These are phyloP conservation scores for Populus alba DNA, from an alignment of 345 rosid species.

Conservation along the genomic window DNA sequence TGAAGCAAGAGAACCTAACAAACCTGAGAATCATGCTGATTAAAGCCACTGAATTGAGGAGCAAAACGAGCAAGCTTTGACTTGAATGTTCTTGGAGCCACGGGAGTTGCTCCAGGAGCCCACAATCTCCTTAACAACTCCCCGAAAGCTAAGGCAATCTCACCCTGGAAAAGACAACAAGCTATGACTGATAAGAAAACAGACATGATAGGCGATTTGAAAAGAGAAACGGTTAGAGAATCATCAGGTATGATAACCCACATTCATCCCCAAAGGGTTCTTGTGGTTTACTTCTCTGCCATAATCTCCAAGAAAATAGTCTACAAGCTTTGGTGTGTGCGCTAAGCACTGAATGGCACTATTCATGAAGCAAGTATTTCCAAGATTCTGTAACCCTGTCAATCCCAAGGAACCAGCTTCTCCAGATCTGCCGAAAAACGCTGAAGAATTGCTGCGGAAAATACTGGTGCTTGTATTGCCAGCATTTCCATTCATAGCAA, in stretches of 20 bases:
- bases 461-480: slow-evolving; percentile 48
- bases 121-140: slow-evolving; percentile 85
- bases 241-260: slow-evolving; percentile 33
- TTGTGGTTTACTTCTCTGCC: slow-evolving; percentile 77
- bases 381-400: slow-evolving; percentile 95
- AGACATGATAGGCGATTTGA: not conserved
- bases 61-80: slow-evolving; percentile 95
- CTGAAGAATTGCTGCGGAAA: slow-evolving; percentile 41
- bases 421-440: slow-evolving; percentile 58
- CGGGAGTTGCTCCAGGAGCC: slow-evolving; percentile 88
- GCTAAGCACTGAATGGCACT: slow-evolving; percentile 96
- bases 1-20: slow-evolving; percentile 29
- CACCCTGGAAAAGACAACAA: slow-evolving; percentile 59
- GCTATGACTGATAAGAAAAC: slow-evolving; percentile 2
- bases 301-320: slow-evolving; percentile 92
- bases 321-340: slow-evolving; percentile 95
- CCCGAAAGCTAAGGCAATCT: slow-evolving; percentile 92
- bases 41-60: slow-evolving; percentile 90
- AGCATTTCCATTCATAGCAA: slow-evolving; percentile 47
- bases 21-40: slow-evolving; percentile 99
- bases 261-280: slow-evolving; percentile 95
- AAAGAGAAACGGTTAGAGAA: not conserved
- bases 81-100: slow-evolving; percentile 86
- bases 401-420: slow-evolving; percentile 94
- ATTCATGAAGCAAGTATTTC: slow-evolving; percentile 99